phyloP scores from a whole-genome alignment of 2,329 filamentous ascomycete species.

The Microcera coccophila region DNA sequence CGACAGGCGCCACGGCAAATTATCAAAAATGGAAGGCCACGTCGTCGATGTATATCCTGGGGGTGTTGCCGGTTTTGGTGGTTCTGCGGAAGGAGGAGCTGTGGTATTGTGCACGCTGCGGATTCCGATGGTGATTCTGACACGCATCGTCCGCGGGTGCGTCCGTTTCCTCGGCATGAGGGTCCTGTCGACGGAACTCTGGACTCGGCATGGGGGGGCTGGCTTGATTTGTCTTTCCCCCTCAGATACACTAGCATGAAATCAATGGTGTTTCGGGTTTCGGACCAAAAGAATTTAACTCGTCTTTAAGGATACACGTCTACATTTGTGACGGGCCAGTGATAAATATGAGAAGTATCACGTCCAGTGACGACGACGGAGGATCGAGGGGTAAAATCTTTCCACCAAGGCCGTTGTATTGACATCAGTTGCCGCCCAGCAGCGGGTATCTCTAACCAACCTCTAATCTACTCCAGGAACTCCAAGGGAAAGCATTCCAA shows the following conservation, averaged over 20 bases:
- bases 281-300: slow-evolving; percentile 30
- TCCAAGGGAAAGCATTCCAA: background rate
- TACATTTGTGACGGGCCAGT: background rate
- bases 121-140: background rate
- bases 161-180: slow-evolving; percentile 23
- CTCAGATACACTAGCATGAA: slow-evolving; percentile 40
- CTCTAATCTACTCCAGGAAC: slow-evolving; percentile 4
- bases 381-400: no score
- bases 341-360: no score
- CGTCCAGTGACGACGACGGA: no score
- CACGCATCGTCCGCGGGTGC: slow-evolving; percentile 19
- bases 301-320: background rate
- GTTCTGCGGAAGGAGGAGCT: slow-evolving; percentile 9
- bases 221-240: slow-evolving; percentile 31
- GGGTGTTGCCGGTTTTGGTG: slow-evolving; percentile 21
- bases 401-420: no score
- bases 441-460: slow-evolving; percentile 5
- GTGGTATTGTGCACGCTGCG: slow-evolving; percentile 23
- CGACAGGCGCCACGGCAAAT: slow-evolving; percentile 32
- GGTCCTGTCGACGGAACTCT: slow-evolving; percentile 28
- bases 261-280: slow-evolving; percentile 42
- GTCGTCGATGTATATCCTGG: slow-evolving; percentile 33
- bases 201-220: slow-evolving; percentile 28
- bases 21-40: slow-evolving; percentile 25
- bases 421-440: slow-evolving; percentile 12